Base-by-base conservation (phyloP, 257 asterid genomes). In the Nicotiana benthamiana region DNA sequence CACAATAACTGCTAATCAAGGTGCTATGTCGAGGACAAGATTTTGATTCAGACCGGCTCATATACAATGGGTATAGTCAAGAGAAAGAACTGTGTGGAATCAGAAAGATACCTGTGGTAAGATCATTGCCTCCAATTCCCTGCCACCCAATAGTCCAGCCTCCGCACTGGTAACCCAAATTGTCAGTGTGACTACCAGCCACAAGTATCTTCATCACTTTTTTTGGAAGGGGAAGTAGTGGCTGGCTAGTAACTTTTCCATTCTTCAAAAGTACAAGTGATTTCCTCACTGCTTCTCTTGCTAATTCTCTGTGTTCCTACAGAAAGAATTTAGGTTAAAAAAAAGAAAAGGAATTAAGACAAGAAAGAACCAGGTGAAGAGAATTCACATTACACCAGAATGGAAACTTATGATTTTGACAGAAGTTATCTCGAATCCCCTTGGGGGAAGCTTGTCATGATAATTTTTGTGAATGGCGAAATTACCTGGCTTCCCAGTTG, bases 271-370 rank as follows among this genome's bases (percentile, higher is more conserved):
- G 86, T 26, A 83, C 86, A 54, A 83, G 86, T 12, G 86, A 83
- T 75, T 83, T 83, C 83, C 86, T 83, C 46, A 83, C 86, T 18
- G 86, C 86, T 79, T 83, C 83, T 36, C 86, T 83, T 24, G 83
- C 86, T 64, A 83, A 62, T 74, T 80, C 86, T 74, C 86, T 75
- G 11, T 83, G 86, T 43, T 83, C 86, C 86, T 83, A 66, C 1
- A 54, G n/a, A 54, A 9, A 53, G 12, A 40, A 40, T 40, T 9
- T 9, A 40, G 9, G 48, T 9, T 40, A 12, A 8, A 40, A 40
- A 40, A 40, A 40, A 36, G 9, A 40, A 2, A 40, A 40, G 12
- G 46, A 40, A 51, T 16, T 12, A 51, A 51, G 17, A 12, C 56
- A 51, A 51, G 56, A 51, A 13, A 51, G 56, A 51, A 68, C 6